A percentile compares a stretch with the other conserved stretches of the same genome.
phyloP scores from a whole-genome alignment of 768 basidiomycete genomes.

The Pleurotus salmoneostramineus region DNA sequence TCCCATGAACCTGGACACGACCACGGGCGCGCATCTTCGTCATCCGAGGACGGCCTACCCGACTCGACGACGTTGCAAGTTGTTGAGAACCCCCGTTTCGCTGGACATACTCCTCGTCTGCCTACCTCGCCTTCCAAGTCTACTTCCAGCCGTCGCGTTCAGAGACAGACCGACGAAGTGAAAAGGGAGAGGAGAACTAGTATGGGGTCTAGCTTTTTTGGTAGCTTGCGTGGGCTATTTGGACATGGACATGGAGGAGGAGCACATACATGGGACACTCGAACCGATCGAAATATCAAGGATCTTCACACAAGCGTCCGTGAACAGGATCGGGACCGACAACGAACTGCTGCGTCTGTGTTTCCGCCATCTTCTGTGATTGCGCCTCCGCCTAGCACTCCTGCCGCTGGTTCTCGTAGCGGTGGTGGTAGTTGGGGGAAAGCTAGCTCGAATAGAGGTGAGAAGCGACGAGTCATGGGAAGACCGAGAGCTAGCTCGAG shows the following conservation, averaged over 20 bases:
- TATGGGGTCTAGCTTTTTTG: conserved; percentile 27
- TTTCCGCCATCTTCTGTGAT: background rate
- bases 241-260: background rate
- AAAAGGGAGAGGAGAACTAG: background rate
- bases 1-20: background rate
- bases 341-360: too few species aligned
- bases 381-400: conserved; percentile 8
- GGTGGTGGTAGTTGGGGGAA: too few species aligned
- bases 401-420: background rate
- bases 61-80: conserved; percentile 31
- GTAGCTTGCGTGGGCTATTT: conserved; percentile 45
- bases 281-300: conserved; percentile 20
- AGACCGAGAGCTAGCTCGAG: conserved; percentile 12
- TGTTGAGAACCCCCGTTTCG: conserved; percentile 55
- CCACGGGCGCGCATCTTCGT: conserved; percentile 27
- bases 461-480: conserved; percentile 7
- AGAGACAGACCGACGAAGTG: background rate
- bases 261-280: conserved; percentile 16
- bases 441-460: too few species aligned
- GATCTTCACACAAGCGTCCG: conserved; percentile 8
- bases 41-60: conserved; percentile 21
- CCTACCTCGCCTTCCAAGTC: too few species aligned
- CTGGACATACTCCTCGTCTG: too few species aligned
- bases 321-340: background rate
- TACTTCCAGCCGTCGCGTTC: background rate